Evolutionary conservation across 108 stramenopile genomes (phyloP).

Genomic region (Pseudonitzschia delicatissima): DNA sequence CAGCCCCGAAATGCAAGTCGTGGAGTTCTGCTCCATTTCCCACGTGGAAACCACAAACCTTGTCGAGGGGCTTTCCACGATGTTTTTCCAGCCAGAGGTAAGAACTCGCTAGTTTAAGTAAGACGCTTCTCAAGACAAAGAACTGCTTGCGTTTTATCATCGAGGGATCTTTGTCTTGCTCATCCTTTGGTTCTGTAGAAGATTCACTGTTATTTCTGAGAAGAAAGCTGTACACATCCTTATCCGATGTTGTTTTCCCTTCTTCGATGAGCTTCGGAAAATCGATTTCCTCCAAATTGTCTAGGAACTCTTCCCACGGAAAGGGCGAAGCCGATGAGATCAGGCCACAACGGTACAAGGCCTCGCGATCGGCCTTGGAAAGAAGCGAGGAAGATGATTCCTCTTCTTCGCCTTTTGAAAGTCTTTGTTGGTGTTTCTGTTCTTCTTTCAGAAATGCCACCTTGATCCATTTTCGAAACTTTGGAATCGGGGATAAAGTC

Average conservation of each 20-base stretch:
- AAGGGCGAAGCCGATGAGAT: neutral
- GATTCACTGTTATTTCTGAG: neutral
- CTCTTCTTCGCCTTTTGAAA: neutral
- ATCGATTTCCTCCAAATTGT: neutral
- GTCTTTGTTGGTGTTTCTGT: neutral
- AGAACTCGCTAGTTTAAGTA: conserved; percentile 65
- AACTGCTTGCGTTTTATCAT: neutral
- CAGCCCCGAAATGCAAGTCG: conserved; percentile 67
- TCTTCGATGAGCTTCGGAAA: neutral
- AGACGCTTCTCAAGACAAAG: conserved; percentile 37
- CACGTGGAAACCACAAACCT: conserved; percentile 83
- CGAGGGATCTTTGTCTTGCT: too few relatives aligned
- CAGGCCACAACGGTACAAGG: neutral
- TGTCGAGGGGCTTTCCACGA: conserved; percentile 72
- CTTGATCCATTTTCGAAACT: conserved; percentile 82
- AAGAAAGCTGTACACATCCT: neutral
- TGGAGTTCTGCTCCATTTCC: conserved; percentile 81
- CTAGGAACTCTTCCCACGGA: conserved; percentile 10
- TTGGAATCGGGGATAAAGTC: conserved; percentile 88
- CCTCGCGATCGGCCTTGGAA: conserved; percentile 24
- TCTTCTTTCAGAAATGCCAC: conserved; percentile 34
- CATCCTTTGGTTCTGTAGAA: neutral
- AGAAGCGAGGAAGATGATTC: conserved; percentile 34
- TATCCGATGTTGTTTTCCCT: neutral
- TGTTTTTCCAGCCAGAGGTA: conserved; percentile 68